Evolutionary conservation across 2,329 filamentous ascomycete species (phyloP), one percentile per base, ranked within the genome.

Genomic region (Ceratocystis diversiconidia): DNA sequence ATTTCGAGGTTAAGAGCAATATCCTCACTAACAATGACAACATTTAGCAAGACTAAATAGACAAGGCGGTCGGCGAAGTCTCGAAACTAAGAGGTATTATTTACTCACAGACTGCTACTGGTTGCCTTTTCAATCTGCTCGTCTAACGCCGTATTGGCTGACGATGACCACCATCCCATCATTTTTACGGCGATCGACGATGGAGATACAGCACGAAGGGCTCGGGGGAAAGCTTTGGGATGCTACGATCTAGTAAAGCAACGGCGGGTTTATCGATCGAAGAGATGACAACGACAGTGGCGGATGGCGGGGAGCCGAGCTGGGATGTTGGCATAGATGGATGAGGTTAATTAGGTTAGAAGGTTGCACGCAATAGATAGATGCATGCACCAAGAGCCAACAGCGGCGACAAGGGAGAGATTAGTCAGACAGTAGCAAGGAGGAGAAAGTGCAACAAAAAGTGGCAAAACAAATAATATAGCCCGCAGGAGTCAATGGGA

Each of bases 1-100:
- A 99, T 97, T 77, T 99, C 94, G 73, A 99, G 86, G 75, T 97
- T 97, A 71, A 96, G 84, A 50, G 94, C 88, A 74, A 99, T 97
- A 73, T 99, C 92, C 77, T 99, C 92, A 70, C 90, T 95, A 71
- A 17, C n/a, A 8, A 10, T 22, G 32, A 1, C 17, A 15, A 28
- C 25, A 25, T 19, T 48, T n/a, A 48, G 50, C 19, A 52, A 59
- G 3, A 22, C 25, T 17, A 19, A 15, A 28, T 12, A 22, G 12
- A 32, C 15, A 55, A 28, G n/a, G 7, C 15, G 17, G n/a, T 5
- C 22, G 25, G 17, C 5, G 22, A 15, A 25, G 48, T 52, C 19
- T 28, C 22, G 7, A 10, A 5, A 19, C 48, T 2, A 25, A 10
- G 19, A 15, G n/a, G 3, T 15, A 15, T 41, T 15, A 41, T 57